phyloP scores from a whole-genome alignment of 139 green algal genomes.

The Tetradesmus lagerheimii region DNA sequence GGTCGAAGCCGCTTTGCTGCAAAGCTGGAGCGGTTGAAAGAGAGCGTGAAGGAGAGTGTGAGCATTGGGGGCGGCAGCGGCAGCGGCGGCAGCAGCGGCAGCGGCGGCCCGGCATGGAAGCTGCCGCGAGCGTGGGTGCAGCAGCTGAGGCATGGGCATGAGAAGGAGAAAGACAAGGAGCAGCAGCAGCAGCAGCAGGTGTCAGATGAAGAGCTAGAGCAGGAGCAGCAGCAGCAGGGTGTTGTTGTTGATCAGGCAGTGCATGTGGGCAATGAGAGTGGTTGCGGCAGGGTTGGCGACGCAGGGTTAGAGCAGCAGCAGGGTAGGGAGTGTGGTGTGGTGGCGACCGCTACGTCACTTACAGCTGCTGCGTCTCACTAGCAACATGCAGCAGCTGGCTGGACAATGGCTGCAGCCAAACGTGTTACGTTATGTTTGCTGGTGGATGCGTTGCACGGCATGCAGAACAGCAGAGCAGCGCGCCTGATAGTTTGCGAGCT shows the following conservation, averaged over 20 bases:
- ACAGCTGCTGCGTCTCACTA: neutral
- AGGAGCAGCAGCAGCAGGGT: neutral
- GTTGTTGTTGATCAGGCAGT: neutral
- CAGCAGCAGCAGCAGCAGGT: constrained; percentile 1
- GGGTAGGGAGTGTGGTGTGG: neutral
- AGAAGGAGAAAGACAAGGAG: neutral
- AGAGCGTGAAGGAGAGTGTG: neutral
- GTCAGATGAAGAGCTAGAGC: neutral
- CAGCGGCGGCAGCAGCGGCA: constrained; percentile 1
- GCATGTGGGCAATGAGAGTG: neutral
- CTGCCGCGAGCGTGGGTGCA: constrained; percentile 9
- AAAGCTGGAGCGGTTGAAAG: neutral
- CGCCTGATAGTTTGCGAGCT: too few relatives aligned
- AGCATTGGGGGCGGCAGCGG: neutral
- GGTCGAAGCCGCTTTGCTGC: neutral
- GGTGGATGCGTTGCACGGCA: neutral
- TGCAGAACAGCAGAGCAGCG: too few relatives aligned
- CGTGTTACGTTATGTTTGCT: neutral
- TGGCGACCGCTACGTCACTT: neutral
- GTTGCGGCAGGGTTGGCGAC: neutral
- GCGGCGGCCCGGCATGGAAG: neutral
- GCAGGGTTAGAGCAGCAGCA: neutral
- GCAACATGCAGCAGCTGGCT: neutral
- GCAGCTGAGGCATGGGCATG: neutral
- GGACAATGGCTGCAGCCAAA: neutral